These are phyloP conservation scores for Cordyceps cicadae DNA, from an alignment of 2,329 filamentous ascomycete genomes.

Conservation along the genomic window DNA sequence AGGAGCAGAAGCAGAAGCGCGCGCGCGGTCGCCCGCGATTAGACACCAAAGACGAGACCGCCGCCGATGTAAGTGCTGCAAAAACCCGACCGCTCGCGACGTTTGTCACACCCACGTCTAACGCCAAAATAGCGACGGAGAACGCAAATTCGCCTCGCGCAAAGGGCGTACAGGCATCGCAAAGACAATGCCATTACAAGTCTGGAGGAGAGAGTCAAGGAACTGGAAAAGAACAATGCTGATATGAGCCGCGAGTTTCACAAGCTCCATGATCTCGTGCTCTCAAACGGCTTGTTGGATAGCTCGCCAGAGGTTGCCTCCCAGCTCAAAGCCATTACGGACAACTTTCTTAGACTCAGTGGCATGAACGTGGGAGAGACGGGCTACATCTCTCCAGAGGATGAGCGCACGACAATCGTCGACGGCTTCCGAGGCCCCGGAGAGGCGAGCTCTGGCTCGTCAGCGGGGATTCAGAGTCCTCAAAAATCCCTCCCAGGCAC, in stretches of 20 bases:
- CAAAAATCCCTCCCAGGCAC: constrained; percentile 8
- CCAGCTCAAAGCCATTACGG: constrained; percentile 48
- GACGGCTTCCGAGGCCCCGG: not conserved
- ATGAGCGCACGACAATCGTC: constrained; percentile 7
- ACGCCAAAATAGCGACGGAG: constrained; percentile 55
- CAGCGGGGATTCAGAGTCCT: constrained; percentile 1
- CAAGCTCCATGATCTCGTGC: constrained; percentile 54
- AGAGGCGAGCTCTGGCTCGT: not conserved
- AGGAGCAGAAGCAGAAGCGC: constrained; percentile 47
- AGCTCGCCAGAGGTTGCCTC: constrained; percentile 47
- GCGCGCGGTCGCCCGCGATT: constrained; percentile 66
- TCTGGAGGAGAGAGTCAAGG: constrained; percentile 61
- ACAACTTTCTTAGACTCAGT: constrained; percentile 49
- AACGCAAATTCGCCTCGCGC: constrained; percentile 79
- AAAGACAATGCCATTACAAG: constrained; percentile 75
- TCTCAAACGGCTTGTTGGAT: constrained; percentile 49
- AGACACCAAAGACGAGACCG: constrained; percentile 68
- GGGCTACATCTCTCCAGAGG: constrained; percentile 13
- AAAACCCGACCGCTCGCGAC: not conserved
- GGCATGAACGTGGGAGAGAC: constrained; percentile 35
- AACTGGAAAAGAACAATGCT: constrained; percentile 60
- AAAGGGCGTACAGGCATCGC: constrained; percentile 74
- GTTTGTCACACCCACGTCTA: constrained; percentile 15
- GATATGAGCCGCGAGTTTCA: constrained; percentile 67
- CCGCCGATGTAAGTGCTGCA: constrained; percentile 59